phyloP scores from a whole-genome alignment of 257 asterid genomes.

The Solanum phureja region DNA sequence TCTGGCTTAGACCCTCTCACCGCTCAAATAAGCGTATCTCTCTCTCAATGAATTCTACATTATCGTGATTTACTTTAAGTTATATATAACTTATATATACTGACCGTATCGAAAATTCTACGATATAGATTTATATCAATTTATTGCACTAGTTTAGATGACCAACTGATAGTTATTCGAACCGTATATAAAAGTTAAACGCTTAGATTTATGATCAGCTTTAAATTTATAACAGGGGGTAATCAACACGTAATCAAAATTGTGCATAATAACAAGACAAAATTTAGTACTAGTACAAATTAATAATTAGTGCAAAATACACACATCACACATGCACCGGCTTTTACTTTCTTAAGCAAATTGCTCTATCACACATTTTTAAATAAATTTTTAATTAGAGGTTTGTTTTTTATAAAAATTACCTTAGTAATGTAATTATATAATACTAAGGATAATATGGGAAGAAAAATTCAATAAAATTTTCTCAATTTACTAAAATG shows the following conservation, averaged over 20 bases:
- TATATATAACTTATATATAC: neutral
- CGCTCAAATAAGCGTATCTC: conserved; percentile 22
- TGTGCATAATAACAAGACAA: neutral
- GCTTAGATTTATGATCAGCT: neutral
- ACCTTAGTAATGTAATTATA: neutral
- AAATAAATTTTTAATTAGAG: no score
- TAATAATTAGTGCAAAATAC: neutral
- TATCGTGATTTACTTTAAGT: neutral
- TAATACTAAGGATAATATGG: no score
- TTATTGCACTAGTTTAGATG: neutral
- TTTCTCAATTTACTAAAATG: neutral
- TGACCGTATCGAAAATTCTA: neutral
- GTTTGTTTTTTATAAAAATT: no score
- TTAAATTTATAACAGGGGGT: neutral
- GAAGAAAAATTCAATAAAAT: neutral
- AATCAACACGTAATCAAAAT: neutral
- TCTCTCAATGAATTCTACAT: neutral
- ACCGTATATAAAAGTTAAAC: neutral
- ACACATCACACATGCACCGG: neutral
- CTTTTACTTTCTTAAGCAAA: neutral
- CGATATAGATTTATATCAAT: neutral
- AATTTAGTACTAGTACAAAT: neutral
- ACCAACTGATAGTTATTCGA: neutral
- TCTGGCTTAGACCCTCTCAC: conserved; percentile 67
- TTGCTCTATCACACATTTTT: neutral